These are phyloP conservation scores for Myriosclerotinia scirpicola DNA, from an alignment of 2,329 filamentous ascomycete genomes.

Conservation along the genomic window DNA sequence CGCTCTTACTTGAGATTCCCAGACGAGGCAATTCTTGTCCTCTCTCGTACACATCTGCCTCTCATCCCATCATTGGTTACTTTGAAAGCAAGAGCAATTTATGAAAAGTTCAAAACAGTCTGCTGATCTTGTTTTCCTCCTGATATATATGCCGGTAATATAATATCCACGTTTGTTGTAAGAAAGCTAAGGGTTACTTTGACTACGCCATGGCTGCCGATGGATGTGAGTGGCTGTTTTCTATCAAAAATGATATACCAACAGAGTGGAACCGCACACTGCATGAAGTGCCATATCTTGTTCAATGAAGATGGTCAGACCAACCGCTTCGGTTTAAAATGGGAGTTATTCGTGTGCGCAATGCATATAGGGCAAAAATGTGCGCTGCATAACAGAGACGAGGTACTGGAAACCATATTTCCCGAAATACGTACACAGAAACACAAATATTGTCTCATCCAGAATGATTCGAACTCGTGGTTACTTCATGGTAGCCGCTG, in stretches of 20 bases:
- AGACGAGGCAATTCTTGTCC: constrained; percentile 4
- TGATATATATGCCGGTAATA: constrained; percentile 9
- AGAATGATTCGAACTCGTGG: constrained; percentile 9
- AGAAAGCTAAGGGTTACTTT: neutral
- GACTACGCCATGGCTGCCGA: neutral
- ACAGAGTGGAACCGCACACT: constrained; percentile 5
- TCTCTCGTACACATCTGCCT: constrained; percentile 6
- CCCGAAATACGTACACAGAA: neutral
- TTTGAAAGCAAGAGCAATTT: constrained; percentile 16
- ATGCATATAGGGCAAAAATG: neutral
- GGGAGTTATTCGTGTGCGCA: neutral
- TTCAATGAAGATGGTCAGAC: neutral
- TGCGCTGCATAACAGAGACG: neutral
- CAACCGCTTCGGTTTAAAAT: neutral
- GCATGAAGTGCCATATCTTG: neutral
- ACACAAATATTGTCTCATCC: neutral
- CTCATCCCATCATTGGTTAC: constrained; percentile 13
- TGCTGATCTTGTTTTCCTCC: constrained; percentile 7
- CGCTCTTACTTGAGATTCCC: constrained; percentile 10
- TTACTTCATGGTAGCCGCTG: neutral
- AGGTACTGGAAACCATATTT: neutral
- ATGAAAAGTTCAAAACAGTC: neutral
- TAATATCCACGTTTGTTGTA: neutral
- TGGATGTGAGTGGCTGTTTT: neutral
- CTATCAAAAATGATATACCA: neutral